Base-by-base conservation (phyloP, 2,329 filamentous ascomycete species). In the Pseudomassariella vexata region DNA sequence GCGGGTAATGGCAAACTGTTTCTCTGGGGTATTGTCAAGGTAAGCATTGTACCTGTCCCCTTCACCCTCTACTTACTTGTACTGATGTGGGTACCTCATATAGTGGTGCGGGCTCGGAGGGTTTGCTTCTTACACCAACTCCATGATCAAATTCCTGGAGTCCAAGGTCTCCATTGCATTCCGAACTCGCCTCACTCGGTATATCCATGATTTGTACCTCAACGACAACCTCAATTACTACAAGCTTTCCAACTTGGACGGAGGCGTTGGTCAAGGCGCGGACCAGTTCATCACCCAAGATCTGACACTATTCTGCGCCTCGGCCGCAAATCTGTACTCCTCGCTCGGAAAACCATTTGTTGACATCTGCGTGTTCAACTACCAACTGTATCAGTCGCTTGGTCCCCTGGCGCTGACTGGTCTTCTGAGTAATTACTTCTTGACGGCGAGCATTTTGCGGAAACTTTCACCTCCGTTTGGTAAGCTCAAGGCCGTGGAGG, bases 221-320 rank as follows among this genome's bases (percentile, higher is more conserved):
- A 95, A 94, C 55, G 84, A 94, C 35, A 88, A 92, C 46, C 76
- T 95, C 42, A 95, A 94, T 52, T 98, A 95, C 59, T 98, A 96
- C 62, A 96, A 95, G 57, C 66, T 98, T 35, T 76, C 84, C 16
- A 96, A 96, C 49, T 62, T 95, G 25, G 92, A 98, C 46, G 92
- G 92, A 9, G 90, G 90, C 1, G 79, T 96, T 23, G 90, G 88
- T 1, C 85, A 94, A 52, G 83, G 86, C 10, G 87, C 89, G 8
- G 92, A 98, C 51, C 92, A 98, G 51, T 96, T 89, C 59, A 96
- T 98, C 52, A 96, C 92, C 0, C 90, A 96, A 55, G 92, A 98
- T 56, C 69, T 98, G 19, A 96, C 92, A 0, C 70, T 95, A 1
- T 98, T 98, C 65, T 98, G 94, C 55, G 85, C 86, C 9, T 82